Evolutionary conservation across 2,329 filamentous ascomycete genomes (phyloP).

Genomic region (Ciborinia camelliae): DNA sequence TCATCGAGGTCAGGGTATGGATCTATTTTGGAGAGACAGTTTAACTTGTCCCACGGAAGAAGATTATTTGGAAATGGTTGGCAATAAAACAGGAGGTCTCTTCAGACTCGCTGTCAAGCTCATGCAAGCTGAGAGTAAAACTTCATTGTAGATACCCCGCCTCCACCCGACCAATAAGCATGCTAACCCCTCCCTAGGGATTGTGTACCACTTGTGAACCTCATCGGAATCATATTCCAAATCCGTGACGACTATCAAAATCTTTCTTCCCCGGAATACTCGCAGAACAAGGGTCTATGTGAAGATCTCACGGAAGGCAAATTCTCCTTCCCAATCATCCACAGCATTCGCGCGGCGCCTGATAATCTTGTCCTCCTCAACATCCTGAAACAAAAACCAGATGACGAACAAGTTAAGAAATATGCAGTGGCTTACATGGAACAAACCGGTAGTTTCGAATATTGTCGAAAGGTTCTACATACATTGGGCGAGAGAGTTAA

Average conservation of each 20-base stretch:
- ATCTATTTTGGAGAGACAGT: slow-evolving; percentile 84
- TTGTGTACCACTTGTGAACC: slow-evolving; percentile 80
- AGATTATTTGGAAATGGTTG: slow-evolving; percentile 92
- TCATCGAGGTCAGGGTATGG: slow-evolving; percentile 85
- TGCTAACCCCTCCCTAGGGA: slow-evolving; percentile 44
- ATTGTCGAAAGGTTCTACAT: slow-evolving; percentile 66
- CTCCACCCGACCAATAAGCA: slow-evolving; percentile 4
- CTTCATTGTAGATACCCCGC: slow-evolving; percentile 39
- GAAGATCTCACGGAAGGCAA: slow-evolving; percentile 97
- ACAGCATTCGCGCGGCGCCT: slow-evolving; percentile 78
- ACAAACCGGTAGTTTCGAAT: slow-evolving; percentile 81
- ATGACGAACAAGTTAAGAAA: slow-evolving; percentile 80
- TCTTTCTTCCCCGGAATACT: slow-evolving; percentile 70
- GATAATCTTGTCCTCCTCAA: slow-evolving; percentile 78
- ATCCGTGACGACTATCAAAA: slow-evolving; percentile 95
- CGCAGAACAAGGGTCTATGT: slow-evolving; percentile 85
- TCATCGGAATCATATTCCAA: slow-evolving; percentile 83
- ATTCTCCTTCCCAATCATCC: slow-evolving; percentile 94
- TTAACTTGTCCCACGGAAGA: slow-evolving; percentile 80
- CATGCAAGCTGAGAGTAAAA: slow-evolving; percentile 72
- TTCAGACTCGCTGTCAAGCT: slow-evolving; percentile 83
- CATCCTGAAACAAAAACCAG: slow-evolving; percentile 86
- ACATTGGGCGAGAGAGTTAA: slow-evolving; percentile 63
- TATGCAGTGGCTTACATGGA: slow-evolving; percentile 94
- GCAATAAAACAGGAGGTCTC: slow-evolving; percentile 84